A percentile compares a stretch with the other conserved stretches of the same genome.
Evolutionary conservation across 441 rosid species (phyloP).

Genomic region (Populus tomentosa): DNA sequence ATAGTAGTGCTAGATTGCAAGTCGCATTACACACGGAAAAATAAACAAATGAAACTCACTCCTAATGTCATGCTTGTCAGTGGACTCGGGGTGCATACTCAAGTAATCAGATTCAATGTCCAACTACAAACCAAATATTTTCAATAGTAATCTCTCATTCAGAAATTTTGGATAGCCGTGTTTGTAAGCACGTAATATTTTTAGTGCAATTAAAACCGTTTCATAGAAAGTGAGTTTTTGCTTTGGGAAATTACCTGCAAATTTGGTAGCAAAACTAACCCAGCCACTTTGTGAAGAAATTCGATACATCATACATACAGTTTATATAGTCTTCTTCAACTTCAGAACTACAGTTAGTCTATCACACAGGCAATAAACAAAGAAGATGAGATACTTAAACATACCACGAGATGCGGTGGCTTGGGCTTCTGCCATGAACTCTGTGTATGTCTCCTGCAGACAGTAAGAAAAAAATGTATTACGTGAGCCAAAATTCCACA

Average conservation of each 20-base stretch:
- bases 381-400: not conserved
- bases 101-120: not conserved
- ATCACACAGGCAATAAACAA: not conserved
- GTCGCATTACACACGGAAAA: not conserved
- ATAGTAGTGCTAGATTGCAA: not conserved
- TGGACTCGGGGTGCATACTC: not conserved
- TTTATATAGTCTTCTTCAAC: not conserved
- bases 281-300: not conserved
- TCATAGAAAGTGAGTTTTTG: not conserved
- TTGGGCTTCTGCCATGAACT: constrained; percentile 40
- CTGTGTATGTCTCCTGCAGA: constrained; percentile 36
- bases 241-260: not conserved
- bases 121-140: not conserved
- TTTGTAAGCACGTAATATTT: not conserved
- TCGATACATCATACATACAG: not conserved
- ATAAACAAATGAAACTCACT: too few species aligned
- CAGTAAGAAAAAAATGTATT: not conserved
- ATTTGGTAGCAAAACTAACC: not conserved
- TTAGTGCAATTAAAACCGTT: not conserved
- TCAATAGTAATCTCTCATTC: not conserved
- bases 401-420: constrained; percentile 39
- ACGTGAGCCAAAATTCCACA: too few species aligned
- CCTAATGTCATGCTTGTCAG: not conserved
- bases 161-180: not conserved
- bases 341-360: not conserved